These are phyloP conservation scores for Fusarium nematophilum DNA, from an alignment of 2,329 filamentous ascomycete species.

Conservation along the genomic window DNA sequence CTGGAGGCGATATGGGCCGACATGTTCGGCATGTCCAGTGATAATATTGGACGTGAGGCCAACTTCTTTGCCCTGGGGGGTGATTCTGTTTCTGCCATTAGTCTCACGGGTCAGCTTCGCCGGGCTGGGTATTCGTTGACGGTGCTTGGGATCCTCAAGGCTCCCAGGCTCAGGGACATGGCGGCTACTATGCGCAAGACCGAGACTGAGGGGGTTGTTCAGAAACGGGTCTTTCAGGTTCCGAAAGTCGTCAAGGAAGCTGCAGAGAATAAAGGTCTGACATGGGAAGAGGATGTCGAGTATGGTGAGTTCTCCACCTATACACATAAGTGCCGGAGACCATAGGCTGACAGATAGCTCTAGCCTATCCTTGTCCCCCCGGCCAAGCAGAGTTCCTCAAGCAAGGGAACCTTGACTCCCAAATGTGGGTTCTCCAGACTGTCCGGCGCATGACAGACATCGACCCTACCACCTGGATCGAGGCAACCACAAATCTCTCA, in stretches of 20 bases:
- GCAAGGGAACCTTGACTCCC: slow-evolving; percentile 28
- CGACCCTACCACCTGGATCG: slow-evolving; percentile 34
- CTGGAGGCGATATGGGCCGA: slow-evolving; percentile 3
- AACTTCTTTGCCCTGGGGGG: slow-evolving; percentile 53
- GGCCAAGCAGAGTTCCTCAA: slow-evolving; percentile 46
- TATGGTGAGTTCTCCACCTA: slow-evolving; percentile 7
- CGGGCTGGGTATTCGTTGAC: slow-evolving; percentile 34
- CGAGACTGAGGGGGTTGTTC: background rate
- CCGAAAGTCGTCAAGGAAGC: slow-evolving; percentile 1
- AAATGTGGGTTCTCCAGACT: slow-evolving; percentile 42
- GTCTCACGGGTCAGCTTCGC: slow-evolving; percentile 55
- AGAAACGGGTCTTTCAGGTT: slow-evolving; percentile 3
- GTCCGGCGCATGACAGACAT: slow-evolving; percentile 34
- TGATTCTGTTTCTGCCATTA: slow-evolving; percentile 55
- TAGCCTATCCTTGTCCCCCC: slow-evolving; percentile 44
- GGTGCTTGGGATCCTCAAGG: slow-evolving; percentile 38
- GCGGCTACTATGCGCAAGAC: slow-evolving; percentile 4
- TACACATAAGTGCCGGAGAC: background rate
- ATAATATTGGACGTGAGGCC: slow-evolving; percentile 29
- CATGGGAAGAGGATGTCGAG: slow-evolving; percentile 1
- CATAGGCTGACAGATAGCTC: background rate
- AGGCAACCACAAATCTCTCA: slow-evolving; percentile 28
- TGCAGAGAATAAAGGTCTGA: background rate
- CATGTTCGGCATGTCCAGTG: background rate
- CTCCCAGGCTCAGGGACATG: slow-evolving; percentile 24